Base-by-base conservation (phyloP, 306 rosid species). In the Gleditsia sinensis region DNA sequence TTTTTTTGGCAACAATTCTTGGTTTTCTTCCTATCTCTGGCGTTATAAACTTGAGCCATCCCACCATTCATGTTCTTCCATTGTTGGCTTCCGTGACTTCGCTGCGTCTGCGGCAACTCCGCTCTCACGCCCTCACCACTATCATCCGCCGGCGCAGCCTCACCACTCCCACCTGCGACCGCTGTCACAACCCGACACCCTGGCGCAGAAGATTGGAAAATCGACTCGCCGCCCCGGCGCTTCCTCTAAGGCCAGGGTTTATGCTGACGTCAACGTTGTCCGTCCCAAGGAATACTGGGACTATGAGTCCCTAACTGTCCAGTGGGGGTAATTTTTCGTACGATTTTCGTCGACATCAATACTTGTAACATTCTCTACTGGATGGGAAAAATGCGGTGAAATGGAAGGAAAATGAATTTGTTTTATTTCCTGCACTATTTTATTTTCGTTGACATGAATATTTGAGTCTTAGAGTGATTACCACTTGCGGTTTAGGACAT, bases 191-290 rank as follows among this genome's bases (percentile, higher is more conserved):
- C 56, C 61, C 46, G 89, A 77, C 86, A 74, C 86, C 86, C 92
- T 94, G 98, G 91, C 98, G 28, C 97, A 94, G 87, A 94, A 94
- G 84, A 89, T 94, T 72, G 97, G 92, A 5, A 94, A 94, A 76
- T 80, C 97, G 45, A 86, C 91, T 68, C 98, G 98, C 90, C 96
- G 96, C 24, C 94, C 98, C 24, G 98, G 98, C 90, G 97, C 94
- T 45, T 72, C 93, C 75, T 92, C 98, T 40, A 88, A 86, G 73
- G 91, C 98, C 21, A 81, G 94, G 92, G 90, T 88, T 69, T 92
- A 90, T 75, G 37, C 91, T 64, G 98, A 92, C 33, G 69, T 92
- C 81, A 92, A 92, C 89, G 91, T 92, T 9, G 72, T 90, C 76
- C 98, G 98, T 34, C 98, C 98, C 43, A 90, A 92, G 77, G 98